Percentiles rank a stretch among this genome's conserved stretches.
phyloP scores from a whole-genome alignment of 1,139 yeast species.

The Pneumocystis wakefieldiae region DNA sequence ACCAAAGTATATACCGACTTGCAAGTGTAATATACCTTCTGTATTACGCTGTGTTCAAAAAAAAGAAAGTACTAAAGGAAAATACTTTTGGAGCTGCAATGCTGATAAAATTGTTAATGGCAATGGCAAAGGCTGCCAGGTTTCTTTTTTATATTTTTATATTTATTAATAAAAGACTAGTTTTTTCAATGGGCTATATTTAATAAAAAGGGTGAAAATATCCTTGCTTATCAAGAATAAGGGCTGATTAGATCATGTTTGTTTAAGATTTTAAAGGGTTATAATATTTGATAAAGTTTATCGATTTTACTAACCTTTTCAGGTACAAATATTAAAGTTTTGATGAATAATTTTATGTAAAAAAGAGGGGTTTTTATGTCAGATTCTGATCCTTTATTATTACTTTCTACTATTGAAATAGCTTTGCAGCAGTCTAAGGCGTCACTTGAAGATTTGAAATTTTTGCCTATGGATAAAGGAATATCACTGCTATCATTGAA shows the following conservation, averaged over 20 bases:
- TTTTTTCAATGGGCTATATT: not conserved
- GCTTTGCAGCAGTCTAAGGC: not conserved
- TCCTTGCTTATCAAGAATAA: not conserved
- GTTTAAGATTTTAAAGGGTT: not conserved
- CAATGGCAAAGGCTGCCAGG: not conserved
- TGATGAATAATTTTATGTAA: not conserved
- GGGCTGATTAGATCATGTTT: no score
- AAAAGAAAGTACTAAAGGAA: not conserved
- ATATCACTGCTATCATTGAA: conserved; percentile 12
- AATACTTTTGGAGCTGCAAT: not conserved
- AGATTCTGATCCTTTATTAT: not conserved
- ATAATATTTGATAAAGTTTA: not conserved
- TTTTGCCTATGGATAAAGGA: conserved; percentile 4
- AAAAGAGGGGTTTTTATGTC: not conserved
- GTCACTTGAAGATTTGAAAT: not conserved
- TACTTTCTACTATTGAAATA: not conserved
- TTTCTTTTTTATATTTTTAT: not conserved
- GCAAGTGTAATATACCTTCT: conserved; percentile 29
- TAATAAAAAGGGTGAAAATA: not conserved
- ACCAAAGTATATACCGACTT: conserved; percentile 32
- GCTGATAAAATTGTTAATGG: not conserved
- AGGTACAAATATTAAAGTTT: not conserved
- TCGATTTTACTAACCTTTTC: not conserved
- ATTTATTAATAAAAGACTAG: not conserved
- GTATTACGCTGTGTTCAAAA: not conserved